These are phyloP conservation scores for Heritiera littoralis DNA, from an alignment of 345 rosid species.

Conservation along the genomic window DNA sequence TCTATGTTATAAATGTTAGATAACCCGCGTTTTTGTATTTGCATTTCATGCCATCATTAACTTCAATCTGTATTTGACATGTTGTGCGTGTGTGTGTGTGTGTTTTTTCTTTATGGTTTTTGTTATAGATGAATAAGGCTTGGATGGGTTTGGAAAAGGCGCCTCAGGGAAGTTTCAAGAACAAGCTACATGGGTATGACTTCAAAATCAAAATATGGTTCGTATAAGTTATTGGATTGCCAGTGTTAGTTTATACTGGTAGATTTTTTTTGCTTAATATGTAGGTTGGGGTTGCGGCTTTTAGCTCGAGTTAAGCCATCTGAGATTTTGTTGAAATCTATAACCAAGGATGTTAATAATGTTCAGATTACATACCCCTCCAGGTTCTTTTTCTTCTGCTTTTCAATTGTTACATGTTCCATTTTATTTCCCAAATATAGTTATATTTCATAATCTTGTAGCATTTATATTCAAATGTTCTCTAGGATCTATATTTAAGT, in stretches of 20 bases:
- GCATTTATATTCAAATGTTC: not conserved
- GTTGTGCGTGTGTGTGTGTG: not conserved
- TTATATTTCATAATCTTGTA: not conserved
- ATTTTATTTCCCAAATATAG: not conserved
- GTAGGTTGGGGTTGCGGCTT: conserved; percentile 80
- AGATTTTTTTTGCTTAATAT: not conserved
- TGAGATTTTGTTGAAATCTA: conserved; percentile 88
- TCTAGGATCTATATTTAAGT: not conserved
- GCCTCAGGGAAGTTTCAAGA: conserved; percentile 74
- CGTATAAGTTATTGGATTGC: not conserved
- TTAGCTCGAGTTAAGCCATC: conserved; percentile 87
- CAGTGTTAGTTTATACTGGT: conserved; percentile 11
- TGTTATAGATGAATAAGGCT: conserved; percentile 72
- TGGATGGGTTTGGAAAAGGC: conserved; percentile 87
- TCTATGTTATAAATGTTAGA: not conserved
- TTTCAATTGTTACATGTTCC: not conserved
- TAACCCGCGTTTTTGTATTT: not conserved
- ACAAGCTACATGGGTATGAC: conserved; percentile 79
- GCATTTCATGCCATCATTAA: not conserved
- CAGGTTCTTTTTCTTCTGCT: conserved; percentile 42
- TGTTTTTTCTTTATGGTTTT: conserved; percentile 6
- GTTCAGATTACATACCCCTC: conserved; percentile 73
- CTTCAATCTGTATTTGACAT: conserved; percentile 12
- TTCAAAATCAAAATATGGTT: not conserved
- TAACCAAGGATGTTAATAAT: conserved; percentile 68